Conservation (phyloP, 1,284 basidiomycete species). For the Austropuccinia psidii region DNA sequence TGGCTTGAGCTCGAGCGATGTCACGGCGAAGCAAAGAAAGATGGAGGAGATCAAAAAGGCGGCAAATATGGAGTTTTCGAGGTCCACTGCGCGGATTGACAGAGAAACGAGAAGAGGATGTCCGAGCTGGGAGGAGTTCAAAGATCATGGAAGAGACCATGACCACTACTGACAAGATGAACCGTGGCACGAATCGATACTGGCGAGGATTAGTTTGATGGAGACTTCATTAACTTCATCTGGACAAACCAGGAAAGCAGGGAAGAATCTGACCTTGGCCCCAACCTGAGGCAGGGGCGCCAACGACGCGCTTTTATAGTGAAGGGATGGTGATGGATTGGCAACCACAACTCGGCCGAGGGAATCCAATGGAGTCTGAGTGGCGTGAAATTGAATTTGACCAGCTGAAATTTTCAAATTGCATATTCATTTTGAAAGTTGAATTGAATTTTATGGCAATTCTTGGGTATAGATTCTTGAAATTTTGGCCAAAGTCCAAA, state of each 20-base stretch:
- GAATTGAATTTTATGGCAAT: background rate
- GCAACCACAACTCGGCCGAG: slow-evolving; percentile 14
- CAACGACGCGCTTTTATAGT: background rate
- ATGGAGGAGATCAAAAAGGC: slow-evolving; percentile 28
- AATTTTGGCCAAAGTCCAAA: background rate
- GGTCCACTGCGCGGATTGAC: slow-evolving; percentile 2
- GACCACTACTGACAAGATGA: background rate
- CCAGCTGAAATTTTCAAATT: background rate
- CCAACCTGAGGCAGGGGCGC: background rate
- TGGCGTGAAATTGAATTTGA: too few species aligned
- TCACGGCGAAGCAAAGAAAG: slow-evolving; percentile 4
- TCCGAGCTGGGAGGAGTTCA: background rate
- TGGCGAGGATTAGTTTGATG: too few species aligned
- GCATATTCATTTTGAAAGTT: background rate
- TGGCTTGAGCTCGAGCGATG: background rate
- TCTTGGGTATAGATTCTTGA: background rate
- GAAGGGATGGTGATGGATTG: background rate
- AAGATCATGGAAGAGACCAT: background rate
- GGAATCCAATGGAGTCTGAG: too few species aligned
- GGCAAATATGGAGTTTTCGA: slow-evolving; percentile 23
- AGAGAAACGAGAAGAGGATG: background rate
- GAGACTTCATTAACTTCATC: too few species aligned
- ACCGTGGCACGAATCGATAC: too few species aligned
- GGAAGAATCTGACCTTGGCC: background rate
- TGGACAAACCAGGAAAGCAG: background rate